A percentile compares a stretch with the other conserved stretches of the same genome.
Conservation (phyloP, 2,329 filamentous ascomycete species). For the Mycosphaerella arachidis region DNA sequence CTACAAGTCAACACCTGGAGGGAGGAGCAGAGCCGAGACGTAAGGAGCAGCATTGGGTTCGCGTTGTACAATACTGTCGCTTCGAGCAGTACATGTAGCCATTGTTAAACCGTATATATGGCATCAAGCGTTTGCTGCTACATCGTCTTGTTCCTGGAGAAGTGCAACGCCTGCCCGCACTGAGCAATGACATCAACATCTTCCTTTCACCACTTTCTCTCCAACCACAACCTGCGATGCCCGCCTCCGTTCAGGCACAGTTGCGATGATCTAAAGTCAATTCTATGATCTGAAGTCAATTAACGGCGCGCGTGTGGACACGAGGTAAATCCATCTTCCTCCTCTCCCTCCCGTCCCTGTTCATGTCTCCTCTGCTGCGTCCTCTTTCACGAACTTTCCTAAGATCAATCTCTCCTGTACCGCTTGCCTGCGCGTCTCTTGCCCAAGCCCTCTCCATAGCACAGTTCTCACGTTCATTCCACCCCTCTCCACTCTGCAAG, state of each 20-base stretch:
- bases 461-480: not conserved
- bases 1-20: not conserved
- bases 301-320: not conserved
- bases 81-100: too few relatives aligned
- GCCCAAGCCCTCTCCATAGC: not conserved
- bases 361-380: not conserved
- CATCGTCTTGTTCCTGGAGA: too few relatives aligned
- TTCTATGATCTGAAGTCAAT: not conserved
- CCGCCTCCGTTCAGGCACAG: not conserved
- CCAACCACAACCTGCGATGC: not conserved
- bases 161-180: not conserved
- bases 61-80: too few relatives aligned
- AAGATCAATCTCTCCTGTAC: not conserved
- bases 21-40: too few relatives aligned
- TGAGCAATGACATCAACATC: constrained; percentile 2
- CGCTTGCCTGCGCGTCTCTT: not conserved
- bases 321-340: not conserved
- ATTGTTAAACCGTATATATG: too few relatives aligned
- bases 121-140: too few relatives aligned
- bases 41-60: too few relatives aligned
- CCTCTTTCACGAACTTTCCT: not conserved
- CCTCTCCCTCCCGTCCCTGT: not conserved
- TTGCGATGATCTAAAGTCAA: not conserved
- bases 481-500: not conserved
- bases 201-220: not conserved